Base-by-base conservation (phyloP, 1,284 basidiomycete species). In the Cryptococcus hybrid region DNA sequence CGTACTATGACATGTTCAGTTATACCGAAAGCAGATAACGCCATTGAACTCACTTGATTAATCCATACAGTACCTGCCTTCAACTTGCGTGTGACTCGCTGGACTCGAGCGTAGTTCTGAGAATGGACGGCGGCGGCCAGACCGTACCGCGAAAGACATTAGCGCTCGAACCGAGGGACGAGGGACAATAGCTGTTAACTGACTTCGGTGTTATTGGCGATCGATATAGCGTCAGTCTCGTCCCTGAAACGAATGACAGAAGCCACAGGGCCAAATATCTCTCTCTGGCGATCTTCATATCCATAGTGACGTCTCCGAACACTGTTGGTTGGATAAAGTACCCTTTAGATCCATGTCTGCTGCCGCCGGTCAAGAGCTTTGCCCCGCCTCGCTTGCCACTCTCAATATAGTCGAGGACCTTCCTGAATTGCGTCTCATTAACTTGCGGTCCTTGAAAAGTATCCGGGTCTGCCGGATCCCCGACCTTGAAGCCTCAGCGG, bases 351-450 rank as follows among this genome's bases (percentile, higher is more conserved):
- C 9, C 36, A 91, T 92, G 36, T 92, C 92, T 8, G 88, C 77
- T 39, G 84, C 76, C 30, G 35, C 9, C 42, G 36, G 35, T n/a
- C 18, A 53, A 43, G 9, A 44, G 39, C 18, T 39, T 34, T 6
- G 40, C 37, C 7, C 92, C 92, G 71, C 87, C 86, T 60, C 83
- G 70, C 77, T 89, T 90, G 40, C 92, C 92, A 2, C 82, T 80
- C 67, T 92, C 88, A 64, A 96, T 92, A 73, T 90, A 94, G 30
- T 80, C 79, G 85, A 89, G 88, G 54, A 95, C 85, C 62, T 87
- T 86, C 73, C 95, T 89, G 68, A 88, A 90, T 77, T 96, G 92
- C 13, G 78, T 78, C 73, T 88, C 88, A 35, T 88, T 90, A 39
- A 91, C 84, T 70, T 92, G 80, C 24, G 89, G 88, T 2, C 91